Base-by-base conservation (phyloP, 257 asterid genomes). In the Anisodus acutangulus region DNA sequence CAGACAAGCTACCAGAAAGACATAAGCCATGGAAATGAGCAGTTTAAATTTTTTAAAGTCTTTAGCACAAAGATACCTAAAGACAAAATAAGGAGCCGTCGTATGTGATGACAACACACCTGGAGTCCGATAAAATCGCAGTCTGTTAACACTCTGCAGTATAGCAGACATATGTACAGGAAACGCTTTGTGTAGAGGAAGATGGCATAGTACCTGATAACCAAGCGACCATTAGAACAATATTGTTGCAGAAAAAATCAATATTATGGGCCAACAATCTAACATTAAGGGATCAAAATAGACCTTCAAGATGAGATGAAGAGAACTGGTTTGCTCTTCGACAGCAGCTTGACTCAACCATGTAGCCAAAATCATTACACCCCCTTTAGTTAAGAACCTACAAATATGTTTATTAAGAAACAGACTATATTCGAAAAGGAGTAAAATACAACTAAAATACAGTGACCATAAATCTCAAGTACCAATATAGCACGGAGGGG, bases 151-250 rank as follows among this genome's bases (percentile, higher is more conserved):
- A 87, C 98, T 93, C 84, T 97, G 98, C 88, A 97, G 90, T 85
- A 97, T 88, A 82, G 97, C 98, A 76, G 99, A 97, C 98, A 95
- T 92, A 70, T 97, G 99, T 78, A 86, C 96, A 45, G 98, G 96
- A 76, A 87, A 91, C 85, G 98, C 98, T 90, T 93, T 93, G 87
- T 88, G 91, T 80, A 97, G 84, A 4, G 99, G 99, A 92, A 97
- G 89, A 90, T 92, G 92, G 89, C 95, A 91, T 35, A 97, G 94
- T 85, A 93, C 93, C 99, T 97, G 90, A 84, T 78, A 82, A 80
- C 72, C 86, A 82, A 85, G 79, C 22, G 82, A 59, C 81, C 63
- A 43, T 88, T 79, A 17, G 71, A 86, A 76, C 81, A 78, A 13
- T 78, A 71, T 78, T 78, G 49, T 53, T 5, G 64, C 45, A 19